These are phyloP conservation scores for Closterium sp. DNA, from an alignment of 139 green algal genomes.

Conservation along the genomic window DNA sequence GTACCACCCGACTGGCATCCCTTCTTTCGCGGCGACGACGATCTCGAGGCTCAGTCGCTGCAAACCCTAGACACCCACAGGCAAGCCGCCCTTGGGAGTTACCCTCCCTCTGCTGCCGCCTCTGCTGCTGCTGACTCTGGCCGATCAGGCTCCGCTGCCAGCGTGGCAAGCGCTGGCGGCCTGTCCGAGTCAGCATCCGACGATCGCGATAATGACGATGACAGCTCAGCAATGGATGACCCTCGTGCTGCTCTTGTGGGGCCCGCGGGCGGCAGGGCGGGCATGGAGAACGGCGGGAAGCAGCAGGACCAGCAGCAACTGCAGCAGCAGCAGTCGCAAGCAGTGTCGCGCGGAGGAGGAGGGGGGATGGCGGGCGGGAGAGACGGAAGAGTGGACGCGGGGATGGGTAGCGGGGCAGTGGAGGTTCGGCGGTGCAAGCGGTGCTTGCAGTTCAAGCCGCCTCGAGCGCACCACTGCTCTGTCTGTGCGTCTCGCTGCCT, in stretches of 20 bases:
- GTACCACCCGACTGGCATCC: constrained; percentile 88
- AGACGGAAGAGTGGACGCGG: background rate
- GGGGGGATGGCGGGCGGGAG: background rate
- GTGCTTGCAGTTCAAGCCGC: constrained; percentile 77
- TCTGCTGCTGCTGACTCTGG: background rate
- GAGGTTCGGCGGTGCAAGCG: constrained; percentile 39
- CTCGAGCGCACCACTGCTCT: constrained; percentile 87
- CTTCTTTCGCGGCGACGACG: constrained; percentile 65
- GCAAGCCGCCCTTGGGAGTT: background rate
- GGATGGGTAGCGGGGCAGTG: background rate
- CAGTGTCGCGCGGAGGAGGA: background rate
- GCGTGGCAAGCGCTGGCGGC: background rate
- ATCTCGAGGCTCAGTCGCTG: constrained; percentile 31
- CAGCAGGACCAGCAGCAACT: background rate
- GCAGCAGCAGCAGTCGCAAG: background rate
- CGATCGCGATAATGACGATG: background rate
- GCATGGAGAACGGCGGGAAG: background rate
- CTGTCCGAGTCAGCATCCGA: background rate
- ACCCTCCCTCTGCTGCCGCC: background rate
- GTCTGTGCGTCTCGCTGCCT: constrained; percentile 56
- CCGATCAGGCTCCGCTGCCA: background rate
- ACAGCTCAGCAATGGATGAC: background rate
- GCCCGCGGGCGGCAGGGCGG: background rate
- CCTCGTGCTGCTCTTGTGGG: background rate
- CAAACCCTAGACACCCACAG: background rate